These are phyloP conservation scores for Carex arenaria DNA, from an alignment of 202 grass and related monocot species.

Conservation along the genomic window DNA sequence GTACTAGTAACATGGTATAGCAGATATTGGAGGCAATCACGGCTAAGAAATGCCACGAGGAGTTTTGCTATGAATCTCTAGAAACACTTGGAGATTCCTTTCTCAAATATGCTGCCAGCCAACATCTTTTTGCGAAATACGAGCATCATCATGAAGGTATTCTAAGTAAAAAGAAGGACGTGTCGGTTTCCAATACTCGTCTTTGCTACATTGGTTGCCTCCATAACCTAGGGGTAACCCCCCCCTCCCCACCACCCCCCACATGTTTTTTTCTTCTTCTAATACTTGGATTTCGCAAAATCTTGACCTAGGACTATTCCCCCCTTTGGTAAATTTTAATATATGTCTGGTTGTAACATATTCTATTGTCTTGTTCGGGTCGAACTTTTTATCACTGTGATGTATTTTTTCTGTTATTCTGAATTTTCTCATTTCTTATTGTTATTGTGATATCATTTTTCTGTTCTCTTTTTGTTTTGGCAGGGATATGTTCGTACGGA, in stretches of 20 bases:
- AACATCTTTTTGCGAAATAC: constrained; percentile 57
- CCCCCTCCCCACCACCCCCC: no score
- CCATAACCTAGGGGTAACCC: constrained; percentile 55
- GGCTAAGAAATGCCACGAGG: constrained; percentile 59
- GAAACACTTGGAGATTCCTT: constrained; percentile 94
- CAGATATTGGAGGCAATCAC: constrained; percentile 85
- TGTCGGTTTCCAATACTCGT: constrained; percentile 60
- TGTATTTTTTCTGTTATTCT: not conserved
- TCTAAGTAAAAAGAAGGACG: constrained; percentile 72
- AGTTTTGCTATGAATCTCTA: constrained; percentile 72
- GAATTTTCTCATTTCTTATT: not conserved
- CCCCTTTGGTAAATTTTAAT: not conserved
- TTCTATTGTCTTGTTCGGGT: not conserved
- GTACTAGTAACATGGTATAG: not conserved
- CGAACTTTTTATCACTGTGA: not conserved
- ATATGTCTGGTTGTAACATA: not conserved
- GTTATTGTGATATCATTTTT: not conserved
- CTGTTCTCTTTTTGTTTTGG: constrained; percentile 16
- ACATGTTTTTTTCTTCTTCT: not conserved
- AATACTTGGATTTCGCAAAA: no score
- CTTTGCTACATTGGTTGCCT: constrained; percentile 50
- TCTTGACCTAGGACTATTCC: not conserved
- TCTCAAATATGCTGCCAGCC: constrained; percentile 62
- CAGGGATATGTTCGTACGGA: constrained; percentile 64
- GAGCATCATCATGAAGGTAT: constrained; percentile 68